These are phyloP conservation scores for Diutina scorzettiae DNA, from an alignment of 1,139 yeast species.

Conservation along the genomic window DNA sequence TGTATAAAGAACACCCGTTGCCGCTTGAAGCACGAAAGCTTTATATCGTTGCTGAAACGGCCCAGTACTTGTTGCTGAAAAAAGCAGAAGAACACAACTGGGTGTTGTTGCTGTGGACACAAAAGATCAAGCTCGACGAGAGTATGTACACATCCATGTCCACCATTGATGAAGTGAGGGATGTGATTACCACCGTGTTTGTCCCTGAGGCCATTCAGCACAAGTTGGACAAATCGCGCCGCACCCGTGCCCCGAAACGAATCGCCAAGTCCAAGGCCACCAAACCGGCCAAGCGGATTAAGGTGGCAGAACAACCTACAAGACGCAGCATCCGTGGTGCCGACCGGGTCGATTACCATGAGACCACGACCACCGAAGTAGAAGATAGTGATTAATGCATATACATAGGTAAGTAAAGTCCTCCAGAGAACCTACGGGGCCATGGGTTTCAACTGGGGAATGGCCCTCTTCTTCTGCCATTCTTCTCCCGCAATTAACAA, in stretches of 20 bases:
- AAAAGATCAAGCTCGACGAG: slow-evolving; percentile 52
- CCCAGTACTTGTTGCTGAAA: slow-evolving; percentile 54
- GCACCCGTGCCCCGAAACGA: background rate
- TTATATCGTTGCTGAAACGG: slow-evolving; percentile 60
- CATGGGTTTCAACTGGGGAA: background rate
- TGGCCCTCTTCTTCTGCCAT: slow-evolving; percentile 25
- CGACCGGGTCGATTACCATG: background rate
- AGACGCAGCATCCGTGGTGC: background rate
- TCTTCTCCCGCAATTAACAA: slow-evolving; percentile 69
- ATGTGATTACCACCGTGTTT: slow-evolving; percentile 33
- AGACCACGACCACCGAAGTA: background rate
- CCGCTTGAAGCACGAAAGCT: slow-evolving; percentile 27
- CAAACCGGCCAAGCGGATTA: background rate
- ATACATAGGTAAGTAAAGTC: too few species aligned
- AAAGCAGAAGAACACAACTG: slow-evolving; percentile 49
- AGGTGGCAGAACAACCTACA: background rate
- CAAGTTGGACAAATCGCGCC: background rate
- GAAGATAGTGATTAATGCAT: background rate
- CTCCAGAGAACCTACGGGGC: background rate
- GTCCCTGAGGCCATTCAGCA: slow-evolving; percentile 32
- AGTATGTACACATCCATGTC: slow-evolving; percentile 55
- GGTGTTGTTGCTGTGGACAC: slow-evolving; percentile 76
- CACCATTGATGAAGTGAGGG: slow-evolving; percentile 31
- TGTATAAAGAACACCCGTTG: slow-evolving; percentile 19
- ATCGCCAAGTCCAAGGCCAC: background rate